Base-by-base conservation (phyloP, 2,329 filamentous ascomycete species). In the Monilinia polystroma region DNA sequence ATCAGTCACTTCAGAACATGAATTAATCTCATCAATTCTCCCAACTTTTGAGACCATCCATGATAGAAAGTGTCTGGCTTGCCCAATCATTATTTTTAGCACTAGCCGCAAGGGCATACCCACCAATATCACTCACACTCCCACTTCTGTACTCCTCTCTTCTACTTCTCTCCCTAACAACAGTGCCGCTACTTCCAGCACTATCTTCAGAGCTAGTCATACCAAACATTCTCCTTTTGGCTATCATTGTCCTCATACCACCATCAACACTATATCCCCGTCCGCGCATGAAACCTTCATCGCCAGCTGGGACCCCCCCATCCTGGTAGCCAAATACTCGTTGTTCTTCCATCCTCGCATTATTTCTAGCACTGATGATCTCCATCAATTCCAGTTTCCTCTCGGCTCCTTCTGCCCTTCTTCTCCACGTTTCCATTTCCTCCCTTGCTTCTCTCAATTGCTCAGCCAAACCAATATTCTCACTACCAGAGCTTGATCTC, bases 361-460 rank as follows among this genome's bases (percentile, higher is more conserved):
- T 35, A 18, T 60, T 60, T 20, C 58, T 51, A 38, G 58, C 57
- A 29, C 63, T 67, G 10, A 70, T 68, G 38, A 68, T 29, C 23
- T 68, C 69, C 11, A 74, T 57, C 4, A 81, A 79, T 4, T 79
- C 78, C 23, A 87, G 73, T 59, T 82, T 79, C 68, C 77, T 79
- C 76, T 89, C 86, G 0, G 85, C 85, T 4, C 80, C 78, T 71
- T 85, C 81, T 0, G 87, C 87, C 43, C 84, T 78, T 43, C 79
- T 79, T 69, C 79, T 82, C 87, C 86, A 89, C 68, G 77, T 79
- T 41, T 77, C 72, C 45, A 78, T 73, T 57, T 84, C 82, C 45
- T 76, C 74, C 62, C 78, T 79, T 4, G 79, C 75, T 26, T 77
- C 76, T 26, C 81, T 75, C 55, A 88, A 72, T 70, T 84, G 79